A percentile compares a stretch with the other conserved stretches of the same genome.
Conservation (phyloP, 306 rosid genomes). For the Prosopis cineraria region DNA sequence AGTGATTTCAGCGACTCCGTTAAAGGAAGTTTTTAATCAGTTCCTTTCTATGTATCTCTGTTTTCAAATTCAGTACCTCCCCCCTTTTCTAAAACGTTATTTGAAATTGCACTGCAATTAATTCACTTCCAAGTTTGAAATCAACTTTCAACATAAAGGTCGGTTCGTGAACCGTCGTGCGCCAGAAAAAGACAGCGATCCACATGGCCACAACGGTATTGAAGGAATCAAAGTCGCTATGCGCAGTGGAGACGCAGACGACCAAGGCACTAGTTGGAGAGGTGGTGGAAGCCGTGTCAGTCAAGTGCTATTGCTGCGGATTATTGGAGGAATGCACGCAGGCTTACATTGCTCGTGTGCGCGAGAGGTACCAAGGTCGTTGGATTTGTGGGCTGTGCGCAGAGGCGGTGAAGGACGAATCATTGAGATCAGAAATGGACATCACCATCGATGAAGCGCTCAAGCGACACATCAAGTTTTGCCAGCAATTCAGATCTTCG, state of each 20-base stretch:
- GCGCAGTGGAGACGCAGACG: conserved; percentile 14
- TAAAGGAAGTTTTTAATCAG: conserved; percentile 3
- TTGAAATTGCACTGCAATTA: background rate
- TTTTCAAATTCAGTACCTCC: background rate
- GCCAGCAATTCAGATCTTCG: conserved; percentile 58
- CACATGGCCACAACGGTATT: conserved; percentile 8
- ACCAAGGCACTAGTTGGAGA: conserved; percentile 1
- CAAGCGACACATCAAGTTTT: conserved; percentile 54
- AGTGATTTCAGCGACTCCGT: conserved; percentile 23
- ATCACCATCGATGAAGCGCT: conserved; percentile 69
- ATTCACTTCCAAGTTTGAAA: background rate
- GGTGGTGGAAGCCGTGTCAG: conserved; percentile 51
- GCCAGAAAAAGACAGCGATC: background rate
- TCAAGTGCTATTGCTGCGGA: conserved; percentile 74
- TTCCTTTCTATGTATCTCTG: background rate
- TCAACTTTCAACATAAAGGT: background rate
- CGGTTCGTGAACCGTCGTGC: background rate
- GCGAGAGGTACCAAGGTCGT: conserved; percentile 60
- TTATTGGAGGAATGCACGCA: conserved; percentile 79
- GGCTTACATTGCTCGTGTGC: conserved; percentile 56
- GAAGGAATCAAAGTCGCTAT: conserved; percentile 38
- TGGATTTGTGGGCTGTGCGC: conserved; percentile 89
- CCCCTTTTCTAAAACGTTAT: background rate
- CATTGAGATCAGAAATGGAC: conserved; percentile 33
- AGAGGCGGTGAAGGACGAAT: conserved; percentile 78